Base-by-base conservation (phyloP, 805 yeast genomes). In the Wickerhamiella cacticola region DNA sequence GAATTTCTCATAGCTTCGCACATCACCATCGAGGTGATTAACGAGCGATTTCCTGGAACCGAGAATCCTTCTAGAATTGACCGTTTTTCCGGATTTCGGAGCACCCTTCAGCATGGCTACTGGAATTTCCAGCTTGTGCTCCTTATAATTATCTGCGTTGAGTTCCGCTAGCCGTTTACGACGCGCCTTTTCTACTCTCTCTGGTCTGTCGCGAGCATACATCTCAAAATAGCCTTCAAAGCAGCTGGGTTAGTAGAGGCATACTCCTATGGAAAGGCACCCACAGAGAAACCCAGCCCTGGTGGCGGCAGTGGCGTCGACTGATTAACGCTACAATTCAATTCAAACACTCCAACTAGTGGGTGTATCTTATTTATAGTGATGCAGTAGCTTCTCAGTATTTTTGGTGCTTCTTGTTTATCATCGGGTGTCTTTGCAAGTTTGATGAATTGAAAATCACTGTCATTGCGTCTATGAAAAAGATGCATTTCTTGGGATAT, bases 1-100 rank as follows among this genome's bases (percentile, higher is more conserved):
- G 48, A 56, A 65, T 26, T 51, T 41, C 29, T 55, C 56, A 3
- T 67, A 59, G 7, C 63, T 58, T 5, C 50, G 42, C 2, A 62
- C 62, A 48, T 68, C 73, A 45, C 68, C 73, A 46, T 68, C 73
- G 35, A 66, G 56, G 38, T 63, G 63, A 43, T 68, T 68, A 5
- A 60, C 57, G 15, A 68, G 52, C 1, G 68, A 59, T 49, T 67
- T 68, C 38, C 60, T 60, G 7, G 69, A 63, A 5, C 57, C 65
- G 9, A 68, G 55, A 10, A 69, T 61, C 38, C 67, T 60, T 9
- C 70, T 53, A 2, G 63, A 54, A 40, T 59, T 62, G 18, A 59
- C 58, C 0, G 66, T 60, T 33, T 54, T 56, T 19, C 61, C 61
- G 1, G 53, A 48, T 18, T 55, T 45, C 8, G 53, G 48, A 13